Conservation (phyloP, 345 rosid genomes). For the Passiflora organensis region DNA sequence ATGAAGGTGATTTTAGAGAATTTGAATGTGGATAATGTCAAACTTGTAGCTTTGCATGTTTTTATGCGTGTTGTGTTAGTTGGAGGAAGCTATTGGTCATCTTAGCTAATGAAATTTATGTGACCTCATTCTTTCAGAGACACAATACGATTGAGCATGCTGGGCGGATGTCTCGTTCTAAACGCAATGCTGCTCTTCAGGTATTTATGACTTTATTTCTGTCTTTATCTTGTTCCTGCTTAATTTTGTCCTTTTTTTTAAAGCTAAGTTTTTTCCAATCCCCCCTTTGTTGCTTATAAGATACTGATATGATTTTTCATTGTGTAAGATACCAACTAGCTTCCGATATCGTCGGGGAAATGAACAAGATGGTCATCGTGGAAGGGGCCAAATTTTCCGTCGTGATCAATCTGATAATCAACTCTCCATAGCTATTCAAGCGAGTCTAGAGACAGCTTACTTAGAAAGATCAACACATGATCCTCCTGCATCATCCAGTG, state of each 20-base stretch:
- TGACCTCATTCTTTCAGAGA: slow-evolving; percentile 47
- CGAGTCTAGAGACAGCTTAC: slow-evolving; percentile 43
- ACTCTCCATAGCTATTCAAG: slow-evolving; percentile 54
- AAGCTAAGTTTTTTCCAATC: neutral
- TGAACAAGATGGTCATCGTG: slow-evolving; percentile 75
- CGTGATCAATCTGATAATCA: slow-evolving; percentile 64
- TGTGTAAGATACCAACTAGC: slow-evolving; percentile 80
- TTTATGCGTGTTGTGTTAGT: too few species aligned
- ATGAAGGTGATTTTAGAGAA: slow-evolving; percentile 61
- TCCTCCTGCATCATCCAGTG: slow-evolving; percentile 39
- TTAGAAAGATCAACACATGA: slow-evolving; percentile 29
- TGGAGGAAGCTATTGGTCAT: too few species aligned
- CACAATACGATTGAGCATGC: slow-evolving; percentile 91
- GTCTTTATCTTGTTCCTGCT: too few species aligned
- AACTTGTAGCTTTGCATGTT: too few species aligned
- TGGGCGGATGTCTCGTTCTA: slow-evolving; percentile 88
- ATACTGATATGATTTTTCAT: neutral
- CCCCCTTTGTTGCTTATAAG: slow-evolving; percentile 2
- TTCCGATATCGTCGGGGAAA: slow-evolving; percentile 50
- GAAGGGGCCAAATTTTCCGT: slow-evolving; percentile 60
- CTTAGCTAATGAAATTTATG: neutral
- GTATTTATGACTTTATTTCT: slow-evolving; percentile 20
- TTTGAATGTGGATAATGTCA: too few species aligned
- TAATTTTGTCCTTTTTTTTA: too few species aligned
- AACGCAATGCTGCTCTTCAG: slow-evolving; percentile 95